Base-by-base conservation (phyloP, 441 rosid genomes). In the Omphalea diandra region DNA sequence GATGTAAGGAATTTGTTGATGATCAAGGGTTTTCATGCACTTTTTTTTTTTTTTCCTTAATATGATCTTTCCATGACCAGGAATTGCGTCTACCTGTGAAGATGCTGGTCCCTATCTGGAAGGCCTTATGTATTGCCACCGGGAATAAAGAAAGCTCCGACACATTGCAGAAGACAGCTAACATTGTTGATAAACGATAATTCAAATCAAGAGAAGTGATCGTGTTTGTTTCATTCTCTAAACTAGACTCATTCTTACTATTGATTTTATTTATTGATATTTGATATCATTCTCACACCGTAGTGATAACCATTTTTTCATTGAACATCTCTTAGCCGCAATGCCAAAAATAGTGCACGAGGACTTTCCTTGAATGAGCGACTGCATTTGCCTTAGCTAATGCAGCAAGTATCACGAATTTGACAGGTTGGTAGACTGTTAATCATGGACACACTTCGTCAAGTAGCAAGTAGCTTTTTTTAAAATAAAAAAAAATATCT, bases 81-180 rank as follows among this genome's bases (percentile, higher is more conserved):
- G 88, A 89, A 80, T 73, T 86, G 69, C 90, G 73, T 22, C 97
- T 93, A 5, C 94, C 97, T 10, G 68, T 88, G 81, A 95, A 87
- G 83, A 88, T 91, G 88, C 68, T 89, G 83, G 81, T 87, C 68
- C 97, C 95, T 27, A 75, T 91, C 62, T 93, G 96, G 97, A 93
- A 86, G 79, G 94, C 94, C 38, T 77, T 95, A 69, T 85, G 94
- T 78, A 61, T 81, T 59, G 85, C 83, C 69, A 78, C 73, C 11
- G 88, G 75, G 65, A 70, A 74, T 67, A 71, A 82, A 63, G 85
- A 77, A 70, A 69, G 69, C 62, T 64, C 72, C 14, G 76, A 62
- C 49, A 53, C 68, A 8, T 63, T 15, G 10, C 22, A 32, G 50
- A 52, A 61, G 59, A 41, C 31, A 38, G 44, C n/a, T 31, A 47